Base-by-base conservation (phyloP, 2,329 filamentous ascomycete species). In the Pseudogymnoascus sp. region DNA sequence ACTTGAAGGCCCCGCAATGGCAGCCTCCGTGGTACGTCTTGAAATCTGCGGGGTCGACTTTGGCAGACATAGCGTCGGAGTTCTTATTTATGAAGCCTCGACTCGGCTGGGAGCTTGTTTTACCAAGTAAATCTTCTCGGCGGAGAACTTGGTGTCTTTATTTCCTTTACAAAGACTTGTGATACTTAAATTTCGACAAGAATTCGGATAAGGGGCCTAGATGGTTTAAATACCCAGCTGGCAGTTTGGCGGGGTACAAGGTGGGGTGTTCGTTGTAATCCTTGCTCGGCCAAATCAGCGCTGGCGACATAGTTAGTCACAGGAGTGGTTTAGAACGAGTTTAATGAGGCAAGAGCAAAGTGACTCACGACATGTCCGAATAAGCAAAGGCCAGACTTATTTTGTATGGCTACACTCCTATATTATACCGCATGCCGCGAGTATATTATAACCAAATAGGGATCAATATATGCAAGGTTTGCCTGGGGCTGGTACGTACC, bases 1-100 rank as follows among this genome's bases (percentile, higher is more conserved):
- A 86, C 66, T 83, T 75, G 67, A 81, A 82, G 47, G 77, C 76
- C 6, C 76, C 78, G 71, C 83, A 86, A 71, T 85, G 82, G 75
- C 82, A 86, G 71, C 81, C 84, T 71, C 81, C 82, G 29, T 82
- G 76, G 72, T 85, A 72, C 24, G 64, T 68, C 61, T 70, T 68
- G 40, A 68, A 56, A 19, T 56, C n/a, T 4, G 50, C 26, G 13
- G 50, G 50, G 29, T 56, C 29, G 50, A 56, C 50, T 56, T 33
- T 56, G 2, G 26, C 5, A 33, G 50, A 33, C 50, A 56, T 56
- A 11, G 5, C 11, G n/a, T 33, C 14, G 10, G 10, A 29, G 21
- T n/a, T 16, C 44, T 16, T 50, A 16, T 29, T 19, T 19, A 1
- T 13, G 47, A 56, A 56, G 26, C 6, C 47, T 56, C 19, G 26